Evolutionary conservation across 768 basidiomycete genomes (phyloP).

Genomic region (Xerocomellus chrysenteron): DNA sequence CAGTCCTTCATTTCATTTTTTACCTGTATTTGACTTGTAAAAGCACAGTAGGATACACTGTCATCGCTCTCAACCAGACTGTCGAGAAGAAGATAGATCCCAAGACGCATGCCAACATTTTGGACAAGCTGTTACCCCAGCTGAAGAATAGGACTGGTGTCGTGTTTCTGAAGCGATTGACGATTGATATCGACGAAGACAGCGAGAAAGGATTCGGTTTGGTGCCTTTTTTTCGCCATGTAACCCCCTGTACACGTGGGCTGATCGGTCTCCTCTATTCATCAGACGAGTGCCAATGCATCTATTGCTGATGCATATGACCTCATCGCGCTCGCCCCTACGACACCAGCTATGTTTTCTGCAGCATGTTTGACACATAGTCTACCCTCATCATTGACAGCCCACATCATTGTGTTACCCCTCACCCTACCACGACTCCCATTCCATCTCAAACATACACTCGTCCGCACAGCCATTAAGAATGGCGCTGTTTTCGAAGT

Average conservation of each 20-base stretch:
- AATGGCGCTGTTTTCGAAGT: slow-evolving; percentile 86
- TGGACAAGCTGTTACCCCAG: slow-evolving; percentile 58
- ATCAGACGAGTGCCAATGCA: slow-evolving; percentile 69
- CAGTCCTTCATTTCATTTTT: slow-evolving; percentile 27
- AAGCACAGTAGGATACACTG: slow-evolving; percentile 78
- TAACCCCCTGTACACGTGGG: neutral
- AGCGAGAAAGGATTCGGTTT: slow-evolving; percentile 86
- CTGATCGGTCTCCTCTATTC: neutral
- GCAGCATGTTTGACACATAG: slow-evolving; percentile 80
- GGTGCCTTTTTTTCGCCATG: slow-evolving; percentile 40
- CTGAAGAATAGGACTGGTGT: slow-evolving; percentile 59
- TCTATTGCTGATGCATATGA: slow-evolving; percentile 67
- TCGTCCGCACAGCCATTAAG: slow-evolving; percentile 75
- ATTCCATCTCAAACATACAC: slow-evolving; percentile 80
- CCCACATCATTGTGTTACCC: slow-evolving; percentile 79
- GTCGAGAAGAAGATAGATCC: slow-evolving; percentile 70
- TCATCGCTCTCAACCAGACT: slow-evolving; percentile 74
- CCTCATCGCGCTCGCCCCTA: slow-evolving; percentile 72
- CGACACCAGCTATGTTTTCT: slow-evolving; percentile 69
- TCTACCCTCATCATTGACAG: slow-evolving; percentile 69
- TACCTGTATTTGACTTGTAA: slow-evolving; percentile 1
- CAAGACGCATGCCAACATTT: slow-evolving; percentile 63
- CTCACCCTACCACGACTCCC: slow-evolving; percentile 75
- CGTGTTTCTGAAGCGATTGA: slow-evolving; percentile 71
- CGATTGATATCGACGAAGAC: slow-evolving; percentile 77